A percentile compares a stretch with the other conserved stretches of the same genome.
Evolutionary conservation across 257 asterid species (phyloP).

Genomic region (Verbascum thapsus): DNA sequence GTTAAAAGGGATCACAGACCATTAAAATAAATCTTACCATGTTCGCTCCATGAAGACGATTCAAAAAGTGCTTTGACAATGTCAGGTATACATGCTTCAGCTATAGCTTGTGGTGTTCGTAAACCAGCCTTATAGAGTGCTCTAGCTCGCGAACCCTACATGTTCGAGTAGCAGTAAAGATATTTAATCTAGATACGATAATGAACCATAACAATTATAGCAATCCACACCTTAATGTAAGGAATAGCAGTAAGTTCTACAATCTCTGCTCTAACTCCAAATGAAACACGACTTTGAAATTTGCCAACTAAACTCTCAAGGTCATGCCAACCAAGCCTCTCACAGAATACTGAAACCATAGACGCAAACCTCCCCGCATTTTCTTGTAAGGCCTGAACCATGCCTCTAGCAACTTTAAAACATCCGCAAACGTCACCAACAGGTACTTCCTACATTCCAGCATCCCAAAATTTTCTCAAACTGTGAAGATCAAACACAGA

Average conservation of each 20-base stretch:
- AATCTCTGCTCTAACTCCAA: conserved; percentile 98
- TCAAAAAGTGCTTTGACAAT: conserved; percentile 89
- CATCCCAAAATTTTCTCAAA: conserved; percentile 27
- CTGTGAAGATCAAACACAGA: conserved; percentile 19
- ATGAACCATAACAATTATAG: conserved; percentile 21
- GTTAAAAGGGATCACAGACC: not conserved
- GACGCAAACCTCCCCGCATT: conserved; percentile 99
- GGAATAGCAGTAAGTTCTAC: conserved; percentile 96
- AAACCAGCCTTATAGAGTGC: conserved; percentile 95
- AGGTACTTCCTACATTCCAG: conserved; percentile 74
- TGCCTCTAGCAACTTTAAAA: conserved; percentile 94
- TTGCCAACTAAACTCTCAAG: conserved; percentile 87
- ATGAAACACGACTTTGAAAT: conserved; percentile 94
- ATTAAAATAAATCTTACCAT: conserved; percentile 45
- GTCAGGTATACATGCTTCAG: conserved; percentile 91
- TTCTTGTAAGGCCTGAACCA: conserved; percentile 99
- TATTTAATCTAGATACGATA: conserved; percentile 25
- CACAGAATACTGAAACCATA: conserved; percentile 97
- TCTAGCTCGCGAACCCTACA: conserved; percentile 98
- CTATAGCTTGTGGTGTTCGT: conserved; percentile 93
- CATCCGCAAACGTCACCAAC: conserved; percentile 81
- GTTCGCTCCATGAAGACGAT: conserved; percentile 76
- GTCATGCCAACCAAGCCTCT: conserved; percentile 99
- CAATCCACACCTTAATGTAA: conserved; percentile 69
- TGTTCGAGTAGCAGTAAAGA: conserved; percentile 30